Evolutionary conservation across 2,329 filamentous ascomycete species (phyloP).

Genomic region (Cercospora nicotianae): DNA sequence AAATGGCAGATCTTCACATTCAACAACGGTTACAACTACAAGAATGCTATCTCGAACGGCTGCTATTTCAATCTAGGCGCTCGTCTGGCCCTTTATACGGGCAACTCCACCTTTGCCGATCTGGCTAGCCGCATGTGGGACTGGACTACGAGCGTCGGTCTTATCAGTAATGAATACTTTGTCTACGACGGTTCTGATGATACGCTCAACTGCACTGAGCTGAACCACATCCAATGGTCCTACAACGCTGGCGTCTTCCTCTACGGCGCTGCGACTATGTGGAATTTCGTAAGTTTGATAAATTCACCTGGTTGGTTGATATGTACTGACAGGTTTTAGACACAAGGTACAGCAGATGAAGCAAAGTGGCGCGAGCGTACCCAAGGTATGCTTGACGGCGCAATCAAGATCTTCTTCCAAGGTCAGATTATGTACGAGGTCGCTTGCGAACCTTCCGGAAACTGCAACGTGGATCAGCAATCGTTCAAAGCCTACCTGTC

Average conservation of each 20-base stretch:
- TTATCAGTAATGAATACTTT: constrained; percentile 53
- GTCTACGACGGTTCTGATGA: constrained; percentile 51
- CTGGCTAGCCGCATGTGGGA: constrained; percentile 54
- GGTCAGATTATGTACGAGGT: constrained; percentile 48
- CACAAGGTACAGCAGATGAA: constrained; percentile 24
- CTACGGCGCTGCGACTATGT: constrained; percentile 49
- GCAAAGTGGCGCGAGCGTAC: constrained; percentile 29
- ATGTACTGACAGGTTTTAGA: constrained; percentile 21
- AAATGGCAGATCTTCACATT: constrained; percentile 45
- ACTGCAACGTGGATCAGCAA: constrained; percentile 49
- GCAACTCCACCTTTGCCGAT: constrained; percentile 59
- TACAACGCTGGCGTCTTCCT: constrained; percentile 51
- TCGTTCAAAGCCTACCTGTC: constrained; percentile 52
- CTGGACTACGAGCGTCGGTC: constrained; percentile 48
- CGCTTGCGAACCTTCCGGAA: constrained; percentile 44
- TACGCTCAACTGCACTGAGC: constrained; percentile 45
- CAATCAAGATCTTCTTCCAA: constrained; percentile 44
- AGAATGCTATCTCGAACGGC: constrained; percentile 54
- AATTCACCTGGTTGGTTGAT: neutral
- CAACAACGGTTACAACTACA: constrained; percentile 52
- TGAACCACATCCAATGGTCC: constrained; percentile 50
- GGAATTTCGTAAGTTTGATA: constrained; percentile 44
- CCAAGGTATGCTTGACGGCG: constrained; percentile 30
- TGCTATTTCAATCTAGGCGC: constrained; percentile 55
- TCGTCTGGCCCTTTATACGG: constrained; percentile 43